Conservation (phyloP, 371 early-diverging fungal species). For the Zychaea mexicana region DNA sequence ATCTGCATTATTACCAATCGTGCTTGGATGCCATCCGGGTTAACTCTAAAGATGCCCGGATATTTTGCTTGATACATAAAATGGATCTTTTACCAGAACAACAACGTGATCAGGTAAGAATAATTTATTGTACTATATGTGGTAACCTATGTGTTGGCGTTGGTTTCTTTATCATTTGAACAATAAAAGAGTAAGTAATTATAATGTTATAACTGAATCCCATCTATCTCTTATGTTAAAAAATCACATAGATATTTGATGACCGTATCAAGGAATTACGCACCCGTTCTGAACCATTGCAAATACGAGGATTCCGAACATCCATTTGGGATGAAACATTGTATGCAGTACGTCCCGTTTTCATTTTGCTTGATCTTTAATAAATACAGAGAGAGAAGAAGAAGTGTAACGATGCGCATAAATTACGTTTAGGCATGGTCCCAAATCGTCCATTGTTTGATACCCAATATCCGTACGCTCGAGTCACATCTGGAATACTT, state of each 20-base stretch:
- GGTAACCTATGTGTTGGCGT: too few species aligned
- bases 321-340: conserved; percentile 97
- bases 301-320: conserved; percentile 80
- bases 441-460: conserved; percentile 90
- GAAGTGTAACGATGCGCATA: too few species aligned
- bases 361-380: too few species aligned
- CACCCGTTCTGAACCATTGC: conserved; percentile 71
- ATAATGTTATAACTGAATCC: too few species aligned
- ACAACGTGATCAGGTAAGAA: conserved; percentile 64
- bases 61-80: conserved; percentile 95
- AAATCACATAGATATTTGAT: conserved; percentile 16
- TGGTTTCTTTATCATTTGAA: too few species aligned
- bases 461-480: conserved; percentile 87
- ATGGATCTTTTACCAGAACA: conserved; percentile 92
- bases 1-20: conserved; percentile 89
- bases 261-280: conserved; percentile 73
- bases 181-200: too few species aligned
- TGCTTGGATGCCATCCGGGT: conserved; percentile 83
- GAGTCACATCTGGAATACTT: conserved; percentile 82
- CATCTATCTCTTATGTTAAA: background rate
- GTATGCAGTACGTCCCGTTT: conserved; percentile 79
- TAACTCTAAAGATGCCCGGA: conserved; percentile 87
- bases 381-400: too few species aligned
- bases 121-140: too few species aligned
- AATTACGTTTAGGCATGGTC: conserved; percentile 98